Evolutionary conservation across 192 early-diverging fungal genomes (phyloP).

Genomic region (Rhizoclosmatium sp.): DNA sequence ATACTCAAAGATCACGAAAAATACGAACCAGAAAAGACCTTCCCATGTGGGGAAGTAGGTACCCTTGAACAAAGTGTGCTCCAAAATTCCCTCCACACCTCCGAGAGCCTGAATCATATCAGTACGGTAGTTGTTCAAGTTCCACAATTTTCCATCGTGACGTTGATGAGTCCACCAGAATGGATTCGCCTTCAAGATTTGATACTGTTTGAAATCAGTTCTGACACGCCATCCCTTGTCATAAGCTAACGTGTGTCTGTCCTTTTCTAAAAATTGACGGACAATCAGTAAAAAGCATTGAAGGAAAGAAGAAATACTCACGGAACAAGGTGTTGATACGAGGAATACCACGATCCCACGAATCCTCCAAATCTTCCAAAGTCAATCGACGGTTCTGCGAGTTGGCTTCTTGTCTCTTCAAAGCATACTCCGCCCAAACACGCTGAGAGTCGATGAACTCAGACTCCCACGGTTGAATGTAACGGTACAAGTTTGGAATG

Average conservation of each 20-base stretch:
- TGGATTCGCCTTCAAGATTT: slow-evolving; percentile 92
- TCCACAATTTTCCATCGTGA: slow-evolving; percentile 92
- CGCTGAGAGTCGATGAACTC: slow-evolving; percentile 99
- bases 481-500: slow-evolving; percentile 97
- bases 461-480: slow-evolving; percentile 98
- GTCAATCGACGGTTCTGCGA: slow-evolving; percentile 97
- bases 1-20: neutral
- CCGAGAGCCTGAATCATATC: slow-evolving; percentile 99
- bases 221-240: slow-evolving; percentile 99
- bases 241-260: slow-evolving; percentile 98
- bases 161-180: slow-evolving; percentile 92
- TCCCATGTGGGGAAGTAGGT: slow-evolving; percentile 99
- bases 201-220: slow-evolving; percentile 98
- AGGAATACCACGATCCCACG: slow-evolving; percentile 98
- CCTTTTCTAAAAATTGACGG: slow-evolving; percentile 65
- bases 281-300: neutral
- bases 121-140: slow-evolving; percentile 96
- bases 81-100: slow-evolving; percentile 98
- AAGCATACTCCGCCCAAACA: slow-evolving; percentile 98
- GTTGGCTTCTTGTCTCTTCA: slow-evolving; percentile 96
- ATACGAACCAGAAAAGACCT: slow-evolving; percentile 92
- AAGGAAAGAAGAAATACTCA: slow-evolving; percentile 11
- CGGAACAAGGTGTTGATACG: slow-evolving; percentile 98
- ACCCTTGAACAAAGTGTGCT: slow-evolving; percentile 98
- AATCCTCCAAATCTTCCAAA: slow-evolving; percentile 98